Base-by-base conservation (phyloP, 768 basidiomycete species). In the Suillus occidentalis region DNA sequence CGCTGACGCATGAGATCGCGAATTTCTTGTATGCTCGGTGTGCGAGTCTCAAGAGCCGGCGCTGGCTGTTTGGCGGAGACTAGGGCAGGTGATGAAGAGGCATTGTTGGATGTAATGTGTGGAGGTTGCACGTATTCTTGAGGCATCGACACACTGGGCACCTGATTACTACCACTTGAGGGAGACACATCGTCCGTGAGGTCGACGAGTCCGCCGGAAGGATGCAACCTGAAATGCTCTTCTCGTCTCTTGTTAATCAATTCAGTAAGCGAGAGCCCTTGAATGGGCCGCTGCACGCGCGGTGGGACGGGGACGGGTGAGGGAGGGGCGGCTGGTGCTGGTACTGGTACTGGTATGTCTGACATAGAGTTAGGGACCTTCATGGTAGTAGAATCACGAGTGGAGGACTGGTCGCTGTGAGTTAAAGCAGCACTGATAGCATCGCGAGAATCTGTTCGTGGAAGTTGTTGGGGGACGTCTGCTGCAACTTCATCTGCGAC, bases 241-340 rank as follows among this genome's bases (percentile, higher is more conserved):
- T 55, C 64, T 12, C 74, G 69, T n/a, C 73, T 42, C 5, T 58
- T 60, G 31, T 76, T 75, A 31, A 75, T 65, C 22, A 31, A 61
- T 1, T 76, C 73, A 5, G 64, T 64, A 16, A 75, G 58, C 0
- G 73, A 65, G 65, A 70, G 63, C 3, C 68, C 66, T 37, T 66
- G 36, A 13, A 39, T 39, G 13, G 66, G 60, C 1, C 60, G 60
- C 16, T 71, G 73, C 1, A 70, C 8, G 37, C 71, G 73, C 6
- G 75, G 73, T 14, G 73, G 73, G 13, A 65, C 66, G 42, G 74
- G 70, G 1, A 50, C 1, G 25, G 40, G 20, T 28, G 40, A 28
- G 40, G 58, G 39, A 20, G 6, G 40, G 10, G 39, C 71, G 13
- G 63, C 61, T 9, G 31, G 31, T 31, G 68, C 39, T 4, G 68